These are phyloP conservation scores for Candida pseudoviswanathii DNA, from an alignment of 1,139 yeast genomes.

Conservation along the genomic window DNA sequence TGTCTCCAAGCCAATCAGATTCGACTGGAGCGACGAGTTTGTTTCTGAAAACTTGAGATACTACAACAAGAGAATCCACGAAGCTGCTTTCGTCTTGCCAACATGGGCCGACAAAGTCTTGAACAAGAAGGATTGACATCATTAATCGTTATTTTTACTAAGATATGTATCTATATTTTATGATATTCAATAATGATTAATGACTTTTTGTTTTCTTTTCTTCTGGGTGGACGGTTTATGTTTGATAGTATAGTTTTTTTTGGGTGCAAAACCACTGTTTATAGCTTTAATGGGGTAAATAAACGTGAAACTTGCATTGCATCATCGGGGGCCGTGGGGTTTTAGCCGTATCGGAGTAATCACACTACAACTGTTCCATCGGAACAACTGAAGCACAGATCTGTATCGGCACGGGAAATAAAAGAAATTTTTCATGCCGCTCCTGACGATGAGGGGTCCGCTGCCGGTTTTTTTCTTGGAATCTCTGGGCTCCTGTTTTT, in stretches of 20 bases:
- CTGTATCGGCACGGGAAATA: too few species aligned
- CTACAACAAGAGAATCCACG: conserved; percentile 78
- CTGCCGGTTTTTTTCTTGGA: neutral
- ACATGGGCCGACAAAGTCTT: conserved; percentile 67
- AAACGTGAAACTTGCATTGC: neutral
- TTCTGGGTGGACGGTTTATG: neutral
- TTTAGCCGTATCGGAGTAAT: neutral
- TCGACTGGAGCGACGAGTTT: conserved; percentile 57
- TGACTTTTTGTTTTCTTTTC: conserved; percentile 2
- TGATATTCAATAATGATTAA: conserved; percentile 4
- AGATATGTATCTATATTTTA: neutral
- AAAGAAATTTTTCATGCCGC: neutral
- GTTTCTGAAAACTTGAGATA: conserved; percentile 71
- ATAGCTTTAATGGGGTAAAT: neutral
- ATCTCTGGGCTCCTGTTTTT: neutral
- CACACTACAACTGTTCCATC: neutral
- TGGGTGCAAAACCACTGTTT: neutral
- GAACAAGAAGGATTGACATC: conserved; percentile 23
- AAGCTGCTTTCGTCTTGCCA: conserved; percentile 85
- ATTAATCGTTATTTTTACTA: neutral
- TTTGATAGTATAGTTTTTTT: neutral
- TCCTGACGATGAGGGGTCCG: neutral
- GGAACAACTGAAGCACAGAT: neutral
- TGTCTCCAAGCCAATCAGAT: conserved; percentile 69
- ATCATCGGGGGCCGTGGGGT: neutral